Conservation (phyloP, 352 stramenopile genomes). For the Phytophthora pseudosyringae region DNA sequence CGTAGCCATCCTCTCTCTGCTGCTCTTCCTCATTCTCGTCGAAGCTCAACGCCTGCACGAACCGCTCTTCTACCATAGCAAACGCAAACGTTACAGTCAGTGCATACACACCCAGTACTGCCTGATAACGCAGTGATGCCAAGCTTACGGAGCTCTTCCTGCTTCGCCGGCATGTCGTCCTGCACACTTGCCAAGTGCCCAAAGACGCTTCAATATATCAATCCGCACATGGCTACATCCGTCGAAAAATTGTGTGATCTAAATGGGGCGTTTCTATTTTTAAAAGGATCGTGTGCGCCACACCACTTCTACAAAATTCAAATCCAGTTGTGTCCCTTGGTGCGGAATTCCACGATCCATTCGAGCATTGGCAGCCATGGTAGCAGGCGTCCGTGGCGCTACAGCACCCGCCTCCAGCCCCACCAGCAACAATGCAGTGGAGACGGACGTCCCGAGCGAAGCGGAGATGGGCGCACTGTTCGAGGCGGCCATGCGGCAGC, state of each 20-base stretch:
- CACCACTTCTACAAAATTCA: conserved; percentile 20
- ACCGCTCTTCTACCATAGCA: conserved; percentile 45
- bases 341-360: conserved; percentile 8
- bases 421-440: conserved; percentile 22
- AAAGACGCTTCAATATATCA: conserved; percentile 13
- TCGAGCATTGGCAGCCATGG: conserved; percentile 23
- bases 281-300: conserved; percentile 7
- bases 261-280: conserved; percentile 21
- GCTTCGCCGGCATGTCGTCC: conserved; percentile 43
- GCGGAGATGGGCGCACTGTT: conserved; percentile 57
- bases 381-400: conserved; percentile 7
- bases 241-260: conserved; percentile 1
- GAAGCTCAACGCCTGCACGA: conserved; percentile 45
- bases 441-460: conserved; percentile 35
- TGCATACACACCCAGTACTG: background rate
- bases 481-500: conserved; percentile 52
- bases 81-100: background rate
- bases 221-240: conserved; percentile 18
- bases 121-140: background rate
- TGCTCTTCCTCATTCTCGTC: conserved; percentile 40
- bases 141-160: conserved; percentile 49
- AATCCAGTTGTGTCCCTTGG: conserved; percentile 18
- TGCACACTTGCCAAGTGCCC: conserved; percentile 3
- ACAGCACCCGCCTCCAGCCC: background rate
- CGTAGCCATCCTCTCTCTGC: conserved; percentile 21